Conservation (phyloP, 305 asterid species). For the Fraxinus sp. region DNA sequence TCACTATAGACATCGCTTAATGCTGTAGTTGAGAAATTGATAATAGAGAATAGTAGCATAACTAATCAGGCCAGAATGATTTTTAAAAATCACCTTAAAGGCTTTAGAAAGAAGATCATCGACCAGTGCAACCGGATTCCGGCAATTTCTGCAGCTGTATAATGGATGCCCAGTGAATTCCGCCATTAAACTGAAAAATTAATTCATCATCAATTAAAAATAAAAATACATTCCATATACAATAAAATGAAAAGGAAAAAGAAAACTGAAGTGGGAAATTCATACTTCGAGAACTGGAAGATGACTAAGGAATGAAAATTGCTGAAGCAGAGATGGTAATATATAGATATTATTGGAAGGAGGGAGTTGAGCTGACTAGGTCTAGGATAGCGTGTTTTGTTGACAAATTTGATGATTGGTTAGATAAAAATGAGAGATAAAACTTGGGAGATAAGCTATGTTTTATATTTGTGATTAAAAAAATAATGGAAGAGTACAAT, state of each 20-base stretch:
- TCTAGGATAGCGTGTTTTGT: too few relatives aligned
- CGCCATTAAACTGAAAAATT: conserved; percentile 26
- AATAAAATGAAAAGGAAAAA: background rate
- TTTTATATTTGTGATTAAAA: too few relatives aligned
- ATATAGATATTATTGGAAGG: background rate
- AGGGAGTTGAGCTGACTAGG: background rate
- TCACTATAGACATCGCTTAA: too few relatives aligned
- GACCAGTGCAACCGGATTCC: conserved; percentile 44
- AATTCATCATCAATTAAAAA: background rate
- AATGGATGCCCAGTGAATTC: conserved; percentile 31
- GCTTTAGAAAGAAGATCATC: conserved; percentile 48
- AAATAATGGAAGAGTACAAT: too few relatives aligned
- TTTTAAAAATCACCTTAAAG: conserved; percentile 27
- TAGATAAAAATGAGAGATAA: too few relatives aligned
- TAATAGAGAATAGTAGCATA: background rate
- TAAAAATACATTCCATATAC: background rate
- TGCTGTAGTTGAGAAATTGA: background rate
- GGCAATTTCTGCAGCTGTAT: conserved; percentile 56
- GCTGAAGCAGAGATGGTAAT: background rate
- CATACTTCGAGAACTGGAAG: background rate
- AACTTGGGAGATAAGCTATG: too few relatives aligned
- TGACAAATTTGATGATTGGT: too few relatives aligned
- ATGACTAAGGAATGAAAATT: background rate
- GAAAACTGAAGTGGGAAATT: background rate
- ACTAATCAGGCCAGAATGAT: background rate